Conservation (phyloP, 257 asterid genomes). For the Solanum virginianum region DNA sequence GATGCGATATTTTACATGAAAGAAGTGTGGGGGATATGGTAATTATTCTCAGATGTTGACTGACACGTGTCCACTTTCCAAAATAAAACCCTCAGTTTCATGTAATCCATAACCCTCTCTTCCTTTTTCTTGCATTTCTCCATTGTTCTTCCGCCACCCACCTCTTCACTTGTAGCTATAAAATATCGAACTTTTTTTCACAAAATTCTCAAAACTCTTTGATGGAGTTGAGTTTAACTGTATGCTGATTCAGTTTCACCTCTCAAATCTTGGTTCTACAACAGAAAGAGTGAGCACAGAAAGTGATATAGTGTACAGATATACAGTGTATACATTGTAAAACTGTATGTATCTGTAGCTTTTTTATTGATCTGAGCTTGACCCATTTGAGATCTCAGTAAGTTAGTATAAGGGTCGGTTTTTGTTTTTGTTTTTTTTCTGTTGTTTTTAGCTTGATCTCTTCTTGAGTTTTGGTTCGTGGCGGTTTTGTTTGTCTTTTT, state of each 20-base stretch:
- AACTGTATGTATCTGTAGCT: background rate
- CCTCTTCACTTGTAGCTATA: background rate
- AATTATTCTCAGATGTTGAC: background rate
- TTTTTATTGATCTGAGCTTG: conserved; percentile 13
- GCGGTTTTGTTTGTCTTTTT: background rate
- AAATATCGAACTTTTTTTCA: background rate
- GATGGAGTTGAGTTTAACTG: conserved; percentile 26
- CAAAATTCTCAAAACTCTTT: background rate
- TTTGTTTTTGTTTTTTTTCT: conserved; percentile 1
- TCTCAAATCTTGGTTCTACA: conserved; percentile 50
- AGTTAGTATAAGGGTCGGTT: conserved; percentile 11
- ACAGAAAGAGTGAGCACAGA: conserved; percentile 23
- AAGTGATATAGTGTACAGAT: background rate
- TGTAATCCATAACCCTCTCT: conserved; percentile 10
- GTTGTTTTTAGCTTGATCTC: background rate
- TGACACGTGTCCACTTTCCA: background rate
- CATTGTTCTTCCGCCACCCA: conserved; percentile 9
- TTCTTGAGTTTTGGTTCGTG: background rate
- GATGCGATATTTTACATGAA: background rate
- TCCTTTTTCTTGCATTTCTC: conserved; percentile 3
- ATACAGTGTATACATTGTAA: background rate
- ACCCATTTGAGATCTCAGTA: conserved; percentile 9
- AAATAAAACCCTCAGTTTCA: background rate
- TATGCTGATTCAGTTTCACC: conserved; percentile 42
- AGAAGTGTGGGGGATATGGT: background rate